Evolutionary conservation across 768 basidiomycete species (phyloP).

Genomic region (Plicaturopsis crispa): DNA sequence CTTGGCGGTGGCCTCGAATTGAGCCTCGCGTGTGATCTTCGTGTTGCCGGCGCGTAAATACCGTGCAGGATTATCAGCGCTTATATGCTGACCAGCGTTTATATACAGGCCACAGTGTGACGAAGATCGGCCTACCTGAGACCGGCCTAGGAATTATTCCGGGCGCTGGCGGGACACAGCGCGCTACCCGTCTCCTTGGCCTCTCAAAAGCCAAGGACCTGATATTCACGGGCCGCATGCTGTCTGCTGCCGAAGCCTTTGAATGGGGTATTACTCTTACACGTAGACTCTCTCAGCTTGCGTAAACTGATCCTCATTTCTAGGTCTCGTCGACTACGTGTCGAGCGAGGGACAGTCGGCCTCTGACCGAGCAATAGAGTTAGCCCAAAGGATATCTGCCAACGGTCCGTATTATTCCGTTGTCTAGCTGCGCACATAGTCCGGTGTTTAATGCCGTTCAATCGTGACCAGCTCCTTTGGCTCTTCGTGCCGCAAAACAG

Average conservation of each 20-base stretch:
- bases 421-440: neutral
- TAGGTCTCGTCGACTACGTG: constrained; percentile 81
- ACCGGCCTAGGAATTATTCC: constrained; percentile 76
- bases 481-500: constrained; percentile 81
- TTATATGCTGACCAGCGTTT: neutral
- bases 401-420: constrained; percentile 42
- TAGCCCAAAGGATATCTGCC: constrained; percentile 60
- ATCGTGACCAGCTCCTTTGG: constrained; percentile 62
- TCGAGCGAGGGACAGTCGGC: constrained; percentile 52
- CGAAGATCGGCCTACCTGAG: constrained; percentile 87
- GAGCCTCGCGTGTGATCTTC: constrained; percentile 81
- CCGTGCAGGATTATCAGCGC: neutral
- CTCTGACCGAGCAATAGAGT: constrained; percentile 58
- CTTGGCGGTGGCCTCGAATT: constrained; percentile 91
- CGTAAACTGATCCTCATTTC: constrained; percentile 8
- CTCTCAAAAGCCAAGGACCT: constrained; percentile 78
- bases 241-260: constrained; percentile 61
- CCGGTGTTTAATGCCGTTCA: neutral
- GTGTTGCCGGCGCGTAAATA: constrained; percentile 67
- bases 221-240: constrained; percentile 71
- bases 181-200: constrained; percentile 71
- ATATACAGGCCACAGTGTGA: constrained; percentile 50
- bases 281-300: neutral
- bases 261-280: constrained; percentile 49
- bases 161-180: constrained; percentile 86